Evolutionary conservation across 2,329 filamentous ascomycete genomes (phyloP).

Genomic region (Thelonectria blattea): DNA sequence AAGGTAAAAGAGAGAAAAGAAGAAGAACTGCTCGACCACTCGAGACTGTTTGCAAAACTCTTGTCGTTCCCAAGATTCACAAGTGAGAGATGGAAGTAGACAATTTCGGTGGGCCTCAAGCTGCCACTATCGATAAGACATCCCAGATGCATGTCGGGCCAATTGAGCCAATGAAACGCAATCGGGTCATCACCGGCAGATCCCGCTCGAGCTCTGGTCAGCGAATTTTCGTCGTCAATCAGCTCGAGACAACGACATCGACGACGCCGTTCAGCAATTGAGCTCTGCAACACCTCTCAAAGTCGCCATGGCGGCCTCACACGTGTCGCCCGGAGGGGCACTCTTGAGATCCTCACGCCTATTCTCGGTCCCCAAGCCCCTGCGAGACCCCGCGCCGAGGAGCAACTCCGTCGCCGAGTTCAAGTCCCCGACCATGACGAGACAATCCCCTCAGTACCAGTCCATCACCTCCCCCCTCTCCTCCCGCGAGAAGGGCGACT

Average conservation of each 20-base stretch:
- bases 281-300: constrained; percentile 38
- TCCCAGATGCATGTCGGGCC: constrained; percentile 1
- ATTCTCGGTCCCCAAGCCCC: constrained; percentile 82
- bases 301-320: constrained; percentile 42
- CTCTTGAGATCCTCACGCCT: constrained; percentile 87
- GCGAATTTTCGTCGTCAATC: constrained; percentile 41
- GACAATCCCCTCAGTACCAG: constrained; percentile 80
- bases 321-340: constrained; percentile 66
- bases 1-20: constrained; percentile 4
- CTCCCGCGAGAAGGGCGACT: constrained; percentile 81
- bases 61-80: constrained; percentile 3
- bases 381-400: constrained; percentile 67
- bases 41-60: background rate
- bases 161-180: constrained; percentile 28
- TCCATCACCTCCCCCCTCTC: constrained; percentile 78
- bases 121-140: background rate
- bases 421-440: constrained; percentile 60
- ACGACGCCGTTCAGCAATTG: constrained; percentile 38
- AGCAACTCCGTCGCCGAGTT: constrained; percentile 43
- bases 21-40: background rate
- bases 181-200: constrained; percentile 44
- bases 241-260: constrained; percentile 26
- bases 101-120: constrained; percentile 32
- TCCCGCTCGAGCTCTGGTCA: constrained; percentile 30
- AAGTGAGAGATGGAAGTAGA: constrained; percentile 6